phyloP scores from a whole-genome alignment of 2,329 filamentous ascomycete genomes.

The Trichoderma gracile region DNA sequence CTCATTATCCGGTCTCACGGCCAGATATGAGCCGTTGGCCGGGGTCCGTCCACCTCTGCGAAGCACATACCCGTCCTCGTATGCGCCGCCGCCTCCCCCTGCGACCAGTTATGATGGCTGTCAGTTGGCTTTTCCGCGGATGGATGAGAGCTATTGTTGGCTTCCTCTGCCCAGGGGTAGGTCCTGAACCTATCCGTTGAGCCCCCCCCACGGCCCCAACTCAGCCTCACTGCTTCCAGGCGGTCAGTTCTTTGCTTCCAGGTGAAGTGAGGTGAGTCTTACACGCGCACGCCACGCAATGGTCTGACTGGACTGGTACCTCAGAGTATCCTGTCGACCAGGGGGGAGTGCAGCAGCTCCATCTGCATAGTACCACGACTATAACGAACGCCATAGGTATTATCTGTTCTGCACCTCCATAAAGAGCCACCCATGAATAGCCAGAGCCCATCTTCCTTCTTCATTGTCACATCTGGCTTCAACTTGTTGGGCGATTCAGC shows the following conservation, averaged over 20 bases:
- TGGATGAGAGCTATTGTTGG: neutral
- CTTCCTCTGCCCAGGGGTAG: neutral
- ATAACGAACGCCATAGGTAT: too few species aligned
- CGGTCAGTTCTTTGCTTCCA: constrained; percentile 12
- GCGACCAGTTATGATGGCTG: neutral
- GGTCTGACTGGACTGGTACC: neutral
- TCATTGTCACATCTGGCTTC: neutral
- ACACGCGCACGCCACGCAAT: constrained; percentile 15
- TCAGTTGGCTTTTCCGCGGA: neutral
- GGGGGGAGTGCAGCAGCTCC: constrained; percentile 16
- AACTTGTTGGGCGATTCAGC: neutral
- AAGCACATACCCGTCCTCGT: too few species aligned
- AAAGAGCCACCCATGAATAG: constrained; percentile 13
- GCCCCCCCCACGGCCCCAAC: neutral
- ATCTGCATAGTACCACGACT: neutral
- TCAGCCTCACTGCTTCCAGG: constrained; percentile 16
- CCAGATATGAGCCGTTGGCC: constrained; percentile 1
- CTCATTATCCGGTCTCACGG: neutral
- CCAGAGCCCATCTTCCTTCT: neutral
- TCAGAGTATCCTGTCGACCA: neutral
- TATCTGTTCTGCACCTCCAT: constrained; percentile 9
- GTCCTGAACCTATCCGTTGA: neutral
- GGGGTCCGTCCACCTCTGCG: constrained; percentile 1
- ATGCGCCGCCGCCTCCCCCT: neutral
- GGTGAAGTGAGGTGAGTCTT: constrained; percentile 23